Conservation (phyloP, 1,284 basidiomycete genomes). For the Sporisorium exsertum region DNA sequence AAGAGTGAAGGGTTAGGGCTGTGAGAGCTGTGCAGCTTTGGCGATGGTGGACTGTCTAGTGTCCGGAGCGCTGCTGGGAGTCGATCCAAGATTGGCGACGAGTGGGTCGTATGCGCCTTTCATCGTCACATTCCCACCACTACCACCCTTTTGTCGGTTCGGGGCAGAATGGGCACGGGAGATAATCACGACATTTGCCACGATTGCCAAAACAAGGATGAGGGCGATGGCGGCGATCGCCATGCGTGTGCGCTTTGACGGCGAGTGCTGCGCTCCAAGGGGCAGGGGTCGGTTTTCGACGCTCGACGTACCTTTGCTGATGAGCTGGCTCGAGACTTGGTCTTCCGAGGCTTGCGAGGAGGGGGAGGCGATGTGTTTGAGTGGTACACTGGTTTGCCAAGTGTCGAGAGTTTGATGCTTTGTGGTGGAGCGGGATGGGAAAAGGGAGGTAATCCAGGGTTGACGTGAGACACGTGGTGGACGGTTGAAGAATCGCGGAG, state of each 20-base stretch:
- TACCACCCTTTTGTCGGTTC: background rate
- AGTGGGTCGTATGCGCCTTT: background rate
- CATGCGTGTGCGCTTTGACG: background rate
- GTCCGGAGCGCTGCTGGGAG: too few relatives aligned
- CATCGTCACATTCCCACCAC: too few relatives aligned
- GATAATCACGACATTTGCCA: slow-evolving; percentile 23
- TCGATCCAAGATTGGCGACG: background rate
- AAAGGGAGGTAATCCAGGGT: background rate
- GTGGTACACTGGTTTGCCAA: slow-evolving; percentile 4
- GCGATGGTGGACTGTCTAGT: slow-evolving; percentile 1
- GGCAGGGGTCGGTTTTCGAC: slow-evolving; percentile 30
- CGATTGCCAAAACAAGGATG: slow-evolving; percentile 9
- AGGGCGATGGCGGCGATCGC: slow-evolving; percentile 2
- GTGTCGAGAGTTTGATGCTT: background rate
- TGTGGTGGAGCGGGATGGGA: background rate
- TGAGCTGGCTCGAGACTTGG: slow-evolving; percentile 15
- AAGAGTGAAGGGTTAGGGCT: slow-evolving; percentile 1
- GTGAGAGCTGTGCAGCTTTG: slow-evolving; percentile 29
- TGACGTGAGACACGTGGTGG: background rate
- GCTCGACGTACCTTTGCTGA: slow-evolving; percentile 2
- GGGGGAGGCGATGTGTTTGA: background rate
- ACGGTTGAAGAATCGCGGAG: slow-evolving; percentile 22
- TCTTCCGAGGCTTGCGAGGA: background rate
- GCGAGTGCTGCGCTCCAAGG: too few relatives aligned
- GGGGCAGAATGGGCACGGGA: background rate